Base-by-base conservation (phyloP, 352 stramenopile species). In the Phytophthora colocasiae region DNA sequence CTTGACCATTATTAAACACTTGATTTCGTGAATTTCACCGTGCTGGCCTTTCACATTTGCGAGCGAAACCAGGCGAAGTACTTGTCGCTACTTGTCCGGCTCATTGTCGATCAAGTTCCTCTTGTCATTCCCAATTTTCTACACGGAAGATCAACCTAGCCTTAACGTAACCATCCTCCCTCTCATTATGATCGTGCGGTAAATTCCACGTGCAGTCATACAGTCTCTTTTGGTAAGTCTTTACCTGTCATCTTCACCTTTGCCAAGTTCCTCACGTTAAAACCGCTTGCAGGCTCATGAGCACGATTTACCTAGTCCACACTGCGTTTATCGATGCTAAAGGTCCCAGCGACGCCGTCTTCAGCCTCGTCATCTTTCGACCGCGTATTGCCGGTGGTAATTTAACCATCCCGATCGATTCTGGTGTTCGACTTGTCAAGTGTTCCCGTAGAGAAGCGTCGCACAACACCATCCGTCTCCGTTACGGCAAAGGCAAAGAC, bases 181-280 rank as follows among this genome's bases (percentile, higher is more conserved):
- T 39, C 4, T 32, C 32, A n/a, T n/a, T 17, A 71, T 71, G 63
- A 38, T n/a, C 63, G 22, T 61, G 63, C 34, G 56, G 63, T 48
- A 65, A 56, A 55, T 51, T 70, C 22, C 32, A 66, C 38, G 47
- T 70, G 24, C 63, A 70, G 40, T 70, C 55, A 14, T 47, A 40
- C 19, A 17, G 48, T 2, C 27, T 66, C 22, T 40, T 40, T 51
- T 60, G 48, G 48, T 66, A 51, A 39, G 19, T 14, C 27, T 19
- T 36, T 26, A 8, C 11, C 22, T n/a, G 19, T 55, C 11, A 32
- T 14, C n/a, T 6, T 51, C 9, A 36, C 31, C 7, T 36, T 36
- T 36, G 31, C 31, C 31, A 36, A 10, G 52, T 15, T 49, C 15
- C 51, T 40, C 34, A 38, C 22, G 5, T 22, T n/a, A 44, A 6